Evolutionary conservation across 257 asterid genomes (phyloP), one percentile per base, ranked within the genome.

Genomic region (Euphrasia confusa): DNA sequence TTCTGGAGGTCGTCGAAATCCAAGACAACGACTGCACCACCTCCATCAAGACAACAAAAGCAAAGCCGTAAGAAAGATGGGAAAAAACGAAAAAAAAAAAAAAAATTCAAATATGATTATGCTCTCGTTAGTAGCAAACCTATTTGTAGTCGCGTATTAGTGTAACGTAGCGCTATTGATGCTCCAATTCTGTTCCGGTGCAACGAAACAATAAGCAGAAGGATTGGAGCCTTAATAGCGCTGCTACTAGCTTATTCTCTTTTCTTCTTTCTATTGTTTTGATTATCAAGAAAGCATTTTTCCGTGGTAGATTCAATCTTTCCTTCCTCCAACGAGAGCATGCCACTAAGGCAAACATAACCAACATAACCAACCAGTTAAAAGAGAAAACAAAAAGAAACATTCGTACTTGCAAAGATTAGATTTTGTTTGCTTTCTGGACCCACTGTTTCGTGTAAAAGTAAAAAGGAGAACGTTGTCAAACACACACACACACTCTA

Each of bases 201-300:
- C 1, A 24, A 14, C 12, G 1, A 5, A 26, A 14, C 21, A 33
- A 63, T 30, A 68, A 13, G 70, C 63, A 72, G 78, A 21, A 21
- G 24, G 24, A 21, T 21, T 81, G 95, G 88, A 82, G 86, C 78
- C 72, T 80, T 79, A 79, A 80, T 83, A 75, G 81, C 77, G 78
- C 84, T 81, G 1, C 24, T 21, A 71, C 71, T 54, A 37, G 15
- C 55, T 75, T 55, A 13, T 63, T 53, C 47, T 52, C 11, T 61
- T 56, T 14, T 11, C 6, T 52, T 15, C 9, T 15, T 52, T 52
- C 5, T 52, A 17, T 17, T 18, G 32, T 8, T 52, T 18, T 52
- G 1, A 2, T 8, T 3, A 7, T 52, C 54, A 61, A 28, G 68
- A 55, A 60, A 64, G 68, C 72, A 60, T 72, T 71, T 68, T 56